A percentile compares a stretch with the other conserved stretches of the same genome.
Evolutionary conservation across 2,329 filamentous ascomycete genomes (phyloP).

Genomic region (Pseudogymnoascus sp.): DNA sequence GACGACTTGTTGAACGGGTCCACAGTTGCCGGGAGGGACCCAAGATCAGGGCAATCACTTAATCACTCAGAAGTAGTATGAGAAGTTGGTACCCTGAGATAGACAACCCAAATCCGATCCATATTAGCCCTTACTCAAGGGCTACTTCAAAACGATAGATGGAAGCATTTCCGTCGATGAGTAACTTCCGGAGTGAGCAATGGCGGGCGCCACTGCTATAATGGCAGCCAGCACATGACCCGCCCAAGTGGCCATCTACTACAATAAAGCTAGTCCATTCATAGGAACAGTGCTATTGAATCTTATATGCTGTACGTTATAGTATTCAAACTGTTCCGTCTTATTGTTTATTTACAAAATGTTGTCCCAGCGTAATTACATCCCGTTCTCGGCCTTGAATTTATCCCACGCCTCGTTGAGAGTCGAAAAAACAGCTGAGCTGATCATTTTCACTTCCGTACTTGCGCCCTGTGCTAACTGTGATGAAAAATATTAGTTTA

Average conservation of each 20-base stretch:
- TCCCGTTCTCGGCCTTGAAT: conserved; percentile 61
- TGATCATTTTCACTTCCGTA: conserved; percentile 60
- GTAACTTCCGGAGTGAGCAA: too few relatives aligned
- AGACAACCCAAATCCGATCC: too few relatives aligned
- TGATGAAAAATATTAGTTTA: neutral
- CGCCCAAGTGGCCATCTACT: too few relatives aligned
- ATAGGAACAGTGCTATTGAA: neutral
- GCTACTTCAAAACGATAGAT: too few relatives aligned
- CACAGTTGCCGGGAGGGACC: neutral
- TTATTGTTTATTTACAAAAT: neutral
- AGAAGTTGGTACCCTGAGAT: neutral
- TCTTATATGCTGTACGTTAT: neutral
- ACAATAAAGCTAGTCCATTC: too few relatives aligned
- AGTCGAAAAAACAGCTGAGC: conserved; percentile 58
- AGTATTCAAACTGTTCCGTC: neutral
- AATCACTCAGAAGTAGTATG: neutral
- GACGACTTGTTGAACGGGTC: neutral
- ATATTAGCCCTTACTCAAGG: too few relatives aligned
- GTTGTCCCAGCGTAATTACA: conserved; percentile 33
- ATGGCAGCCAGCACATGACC: too few relatives aligned
- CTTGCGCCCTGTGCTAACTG: conserved; percentile 57
- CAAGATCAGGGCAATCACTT: neutral
- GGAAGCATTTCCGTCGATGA: too few relatives aligned
- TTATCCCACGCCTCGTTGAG: conserved; percentile 69
- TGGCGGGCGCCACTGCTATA: too few relatives aligned